A percentile compares a stretch with the other conserved stretches of the same genome.
Evolutionary conservation across 2,329 filamentous ascomycete species (phyloP).

Genomic region (Ciborinia camelliae): DNA sequence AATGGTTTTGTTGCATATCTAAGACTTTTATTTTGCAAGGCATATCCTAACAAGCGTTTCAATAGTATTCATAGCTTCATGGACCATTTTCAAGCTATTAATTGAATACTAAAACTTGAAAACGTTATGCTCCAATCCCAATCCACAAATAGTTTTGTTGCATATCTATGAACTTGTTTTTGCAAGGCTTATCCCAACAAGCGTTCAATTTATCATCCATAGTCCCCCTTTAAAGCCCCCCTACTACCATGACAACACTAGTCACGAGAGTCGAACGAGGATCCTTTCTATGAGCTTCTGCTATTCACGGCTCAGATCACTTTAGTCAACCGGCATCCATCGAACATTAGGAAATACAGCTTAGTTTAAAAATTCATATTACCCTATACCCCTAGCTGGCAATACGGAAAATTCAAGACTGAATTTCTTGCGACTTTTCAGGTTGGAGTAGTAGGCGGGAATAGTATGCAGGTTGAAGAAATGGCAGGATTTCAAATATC

Average conservation of each 20-base stretch:
- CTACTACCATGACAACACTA: not conserved
- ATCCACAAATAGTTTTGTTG: not conserved
- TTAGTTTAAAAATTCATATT: too few species aligned
- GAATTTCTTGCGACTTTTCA: too few species aligned
- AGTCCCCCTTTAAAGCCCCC: not conserved
- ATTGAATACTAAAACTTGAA: not conserved
- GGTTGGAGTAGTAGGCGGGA: too few species aligned
- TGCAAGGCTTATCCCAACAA: not conserved
- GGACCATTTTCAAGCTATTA: not conserved
- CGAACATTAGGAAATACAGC: too few species aligned
- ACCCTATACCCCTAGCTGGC: too few species aligned
- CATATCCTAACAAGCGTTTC: not conserved
- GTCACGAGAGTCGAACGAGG: not conserved
- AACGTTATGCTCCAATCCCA: not conserved
- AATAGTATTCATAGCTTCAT: not conserved
- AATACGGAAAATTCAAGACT: too few species aligned
- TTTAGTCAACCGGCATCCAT: too few species aligned
- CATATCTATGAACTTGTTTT: not conserved
- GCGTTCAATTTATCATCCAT: not conserved
- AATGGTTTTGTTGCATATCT: not conserved
- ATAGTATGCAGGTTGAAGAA: too few species aligned
- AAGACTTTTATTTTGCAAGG: not conserved
- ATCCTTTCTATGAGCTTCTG: not conserved
- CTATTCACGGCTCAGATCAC: too few species aligned
- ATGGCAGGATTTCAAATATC: too few species aligned